Evolutionary conservation across 495 filamentous ascomycete species (phyloP), one percentile per base, ranked within the genome.

Genomic region (Tuber borchii): DNA sequence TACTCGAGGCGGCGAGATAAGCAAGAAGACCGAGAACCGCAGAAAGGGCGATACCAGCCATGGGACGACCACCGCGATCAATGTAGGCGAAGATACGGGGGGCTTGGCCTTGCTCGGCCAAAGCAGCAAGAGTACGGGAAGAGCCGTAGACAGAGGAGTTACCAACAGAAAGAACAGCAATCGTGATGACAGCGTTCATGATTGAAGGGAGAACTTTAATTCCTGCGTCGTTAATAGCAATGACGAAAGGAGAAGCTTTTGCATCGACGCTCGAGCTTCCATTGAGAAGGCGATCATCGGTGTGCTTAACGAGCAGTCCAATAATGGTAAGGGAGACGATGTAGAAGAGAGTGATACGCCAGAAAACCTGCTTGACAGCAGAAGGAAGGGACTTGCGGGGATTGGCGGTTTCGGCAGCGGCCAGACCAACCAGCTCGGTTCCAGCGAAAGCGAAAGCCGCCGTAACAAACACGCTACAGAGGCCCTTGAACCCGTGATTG

Each of bases 281-380:
- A 17, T 84, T 87, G 1, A 94, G 83, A 0, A 97, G 89, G 20
- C 85, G 84, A 0, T 79, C 51, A 73, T 95, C 87, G 78, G 86
- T 85, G 83, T 92, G 93, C 0, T 90, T 90, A 9, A 97, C 91
- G 8, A 94, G 85, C 2, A 94, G 85, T 19, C 93, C 93, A 73
- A 96, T 88, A 0, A 95, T 82, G 34, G 87, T 88, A 4, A 95
- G 87, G 5, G 91, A 90, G 72, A 93, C 89, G 43, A 95, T 85
- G 84, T 96, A 96, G 84, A 96, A 95, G 61, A 97, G 87, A 22
- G 90, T 89, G 84, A 97, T 97, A 82, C 94, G 91, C 94, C 94
- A 97, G 85, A 97, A 97, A 48, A 97, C 93, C 84, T 97, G 93
- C 83, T 96, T 96, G 81, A 94, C 89, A 68, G 93, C 93, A 0